Conservation (phyloP, 192 early-diverging fungal genomes). For the Hyaloraphidium curvatum region DNA sequence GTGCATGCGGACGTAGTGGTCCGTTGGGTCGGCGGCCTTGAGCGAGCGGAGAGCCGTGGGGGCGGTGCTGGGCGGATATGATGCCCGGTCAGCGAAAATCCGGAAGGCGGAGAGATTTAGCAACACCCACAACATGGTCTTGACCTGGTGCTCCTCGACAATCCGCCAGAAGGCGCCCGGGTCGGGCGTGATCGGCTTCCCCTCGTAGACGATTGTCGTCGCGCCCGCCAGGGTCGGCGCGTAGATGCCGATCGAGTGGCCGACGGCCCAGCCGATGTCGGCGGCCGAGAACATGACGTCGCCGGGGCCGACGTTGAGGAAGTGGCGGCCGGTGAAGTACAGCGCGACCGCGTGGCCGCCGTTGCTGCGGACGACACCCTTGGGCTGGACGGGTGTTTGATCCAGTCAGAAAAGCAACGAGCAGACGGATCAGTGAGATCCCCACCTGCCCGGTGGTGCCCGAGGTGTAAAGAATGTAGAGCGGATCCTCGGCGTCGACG, state of each 20-base stretch:
- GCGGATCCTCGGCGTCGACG: constrained; percentile 43
- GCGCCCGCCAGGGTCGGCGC: constrained; percentile 54
- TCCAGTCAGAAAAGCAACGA: too few relatives aligned
- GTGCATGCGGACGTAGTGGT: constrained; percentile 28
- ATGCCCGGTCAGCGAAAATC: too few relatives aligned
- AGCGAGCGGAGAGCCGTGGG: constrained; percentile 67
- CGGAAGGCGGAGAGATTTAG: too few relatives aligned
- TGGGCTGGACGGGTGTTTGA: too few relatives aligned
- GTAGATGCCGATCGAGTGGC: constrained; percentile 62
- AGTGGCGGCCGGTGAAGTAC: constrained; percentile 42
- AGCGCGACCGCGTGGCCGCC: constrained; percentile 51
- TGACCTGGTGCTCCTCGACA: constrained; percentile 51
- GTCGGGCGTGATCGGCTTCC: constrained; percentile 66
- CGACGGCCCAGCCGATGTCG: constrained; percentile 66
- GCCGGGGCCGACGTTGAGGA: constrained; percentile 37
- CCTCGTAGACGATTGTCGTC: constrained; percentile 69
- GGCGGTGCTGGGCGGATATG: constrained; percentile 64
- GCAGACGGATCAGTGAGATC: too few relatives aligned
- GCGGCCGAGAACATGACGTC: constrained; percentile 60
- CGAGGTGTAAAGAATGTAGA: constrained; percentile 63
- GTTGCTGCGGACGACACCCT: constrained; percentile 21
- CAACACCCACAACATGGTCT: constrained; percentile 47
- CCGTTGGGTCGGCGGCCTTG: constrained; percentile 52
- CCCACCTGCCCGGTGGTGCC: constrained; percentile 40
- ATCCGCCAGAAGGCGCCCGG: constrained; percentile 66